These are phyloP conservation scores for Colletotrichum nymphaeae DNA, from an alignment of 2,329 filamentous ascomycete genomes.

Conservation along the genomic window DNA sequence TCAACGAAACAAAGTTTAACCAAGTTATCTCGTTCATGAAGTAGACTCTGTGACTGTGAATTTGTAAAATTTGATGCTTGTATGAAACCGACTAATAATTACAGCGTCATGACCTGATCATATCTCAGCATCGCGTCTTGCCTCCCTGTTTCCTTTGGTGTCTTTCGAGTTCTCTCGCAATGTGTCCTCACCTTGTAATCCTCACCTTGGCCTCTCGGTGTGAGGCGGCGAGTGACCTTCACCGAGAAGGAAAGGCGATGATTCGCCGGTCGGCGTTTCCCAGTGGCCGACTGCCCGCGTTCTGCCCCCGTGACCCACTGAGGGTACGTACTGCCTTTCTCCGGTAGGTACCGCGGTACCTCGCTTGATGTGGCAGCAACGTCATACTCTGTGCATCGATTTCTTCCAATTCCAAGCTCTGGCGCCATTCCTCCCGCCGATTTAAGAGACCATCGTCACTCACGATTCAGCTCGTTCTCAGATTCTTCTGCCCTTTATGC, in stretches of 20 bases:
- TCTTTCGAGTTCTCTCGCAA: constrained; percentile 11
- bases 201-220: not conserved
- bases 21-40: not conserved
- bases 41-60: not conserved
- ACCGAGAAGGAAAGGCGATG: not conserved
- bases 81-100: not conserved
- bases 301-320: not conserved
- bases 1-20: not conserved
- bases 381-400: constrained; percentile 29
- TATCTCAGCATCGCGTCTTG: not conserved
- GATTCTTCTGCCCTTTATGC: constrained; percentile 18
- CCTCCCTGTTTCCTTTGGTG: not conserved
- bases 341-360: not conserved
- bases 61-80: not conserved
- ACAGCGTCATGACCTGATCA: no score
- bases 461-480: not conserved
- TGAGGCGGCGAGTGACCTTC: constrained; percentile 3
- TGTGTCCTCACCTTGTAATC: constrained; percentile 17
- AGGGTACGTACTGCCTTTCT: constrained; percentile 10
- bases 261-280: constrained; percentile 15
- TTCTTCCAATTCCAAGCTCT: constrained; percentile 33
- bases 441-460: constrained; percentile 4
- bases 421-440: not conserved
- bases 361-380: constrained; percentile 15
- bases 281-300: not conserved